Conservation (phyloP, 2,329 filamentous ascomycete genomes). For the Neoscytalidium dimidiatum region DNA sequence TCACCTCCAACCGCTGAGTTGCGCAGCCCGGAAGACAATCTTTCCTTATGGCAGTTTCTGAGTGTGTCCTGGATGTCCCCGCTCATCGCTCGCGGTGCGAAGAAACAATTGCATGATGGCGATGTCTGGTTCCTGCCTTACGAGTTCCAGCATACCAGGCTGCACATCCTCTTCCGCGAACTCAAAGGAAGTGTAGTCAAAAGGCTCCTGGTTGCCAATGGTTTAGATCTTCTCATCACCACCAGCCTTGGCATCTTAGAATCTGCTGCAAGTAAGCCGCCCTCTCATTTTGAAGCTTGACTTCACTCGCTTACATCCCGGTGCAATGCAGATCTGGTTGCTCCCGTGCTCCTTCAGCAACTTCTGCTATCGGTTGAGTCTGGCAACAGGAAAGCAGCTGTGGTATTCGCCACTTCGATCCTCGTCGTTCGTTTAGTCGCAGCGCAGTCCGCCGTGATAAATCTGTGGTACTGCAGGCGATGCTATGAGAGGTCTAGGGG, state of each 20-base stretch:
- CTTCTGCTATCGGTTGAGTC: constrained; percentile 68
- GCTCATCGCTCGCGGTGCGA: constrained; percentile 65
- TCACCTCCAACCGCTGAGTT: constrained; percentile 58
- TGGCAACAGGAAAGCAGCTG: constrained; percentile 53
- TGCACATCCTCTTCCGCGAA: constrained; percentile 74
- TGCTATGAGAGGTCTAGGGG: constrained; percentile 82
- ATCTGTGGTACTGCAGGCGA: constrained; percentile 79
- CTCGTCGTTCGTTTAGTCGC: constrained; percentile 62
- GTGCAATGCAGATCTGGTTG: constrained; percentile 43
- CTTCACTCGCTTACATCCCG: not conserved
- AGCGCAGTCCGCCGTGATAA: constrained; percentile 68
- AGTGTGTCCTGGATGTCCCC: constrained; percentile 80
- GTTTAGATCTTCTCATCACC: constrained; percentile 73
- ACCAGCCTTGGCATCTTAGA: constrained; percentile 66
- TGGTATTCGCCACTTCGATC: constrained; percentile 66
- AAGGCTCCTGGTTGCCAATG: constrained; percentile 74
- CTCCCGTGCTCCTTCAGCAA: constrained; percentile 71
- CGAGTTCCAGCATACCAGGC: constrained; percentile 76
- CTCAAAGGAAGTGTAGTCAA: constrained; percentile 71
- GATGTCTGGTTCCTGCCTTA: constrained; percentile 81
- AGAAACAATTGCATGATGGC: constrained; percentile 69
- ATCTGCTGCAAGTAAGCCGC: constrained; percentile 52
- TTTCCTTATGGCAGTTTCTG: constrained; percentile 82
- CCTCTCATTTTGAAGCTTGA: not conserved
- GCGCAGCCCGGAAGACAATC: constrained; percentile 77